These are phyloP conservation scores for Logfia minima DNA, from an alignment of 129 eudicot genomes.

Conservation along the genomic window DNA sequence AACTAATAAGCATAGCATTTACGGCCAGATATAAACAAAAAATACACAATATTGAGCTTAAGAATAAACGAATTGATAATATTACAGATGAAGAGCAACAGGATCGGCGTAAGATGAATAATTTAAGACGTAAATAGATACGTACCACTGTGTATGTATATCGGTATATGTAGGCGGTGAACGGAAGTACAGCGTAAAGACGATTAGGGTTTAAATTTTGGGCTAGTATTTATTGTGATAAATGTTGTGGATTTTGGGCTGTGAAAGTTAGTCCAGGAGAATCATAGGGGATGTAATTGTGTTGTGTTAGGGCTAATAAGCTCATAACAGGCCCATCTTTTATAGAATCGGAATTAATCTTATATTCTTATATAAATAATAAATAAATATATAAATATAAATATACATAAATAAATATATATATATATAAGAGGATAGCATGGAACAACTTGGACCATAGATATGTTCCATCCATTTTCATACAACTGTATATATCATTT, in stretches of 20 bases:
- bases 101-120: neutral
- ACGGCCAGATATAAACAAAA: neutral
- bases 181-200: neutral
- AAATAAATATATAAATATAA: no score
- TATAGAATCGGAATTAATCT: no score
- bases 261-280: neutral
- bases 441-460: no score
- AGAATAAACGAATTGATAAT: neutral
- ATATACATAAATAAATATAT: no score
- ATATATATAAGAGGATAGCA: no score
- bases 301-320: neutral
- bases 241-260: slow-evolving; percentile 11
- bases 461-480: no score
- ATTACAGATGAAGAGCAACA: neutral
- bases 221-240: slow-evolving; percentile 7
- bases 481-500: no score
- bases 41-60: neutral
- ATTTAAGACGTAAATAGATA: neutral
- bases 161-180: slow-evolving; percentile 18
- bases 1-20: neutral
- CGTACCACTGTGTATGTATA: slow-evolving; percentile 12
- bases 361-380: no score
- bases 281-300: neutral
- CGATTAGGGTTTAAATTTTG: slow-evolving; percentile 30
- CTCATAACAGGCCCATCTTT: neutral